These are phyloP conservation scores for Begonia masoniana DNA, from an alignment of 306 rosid species.

Conservation along the genomic window DNA sequence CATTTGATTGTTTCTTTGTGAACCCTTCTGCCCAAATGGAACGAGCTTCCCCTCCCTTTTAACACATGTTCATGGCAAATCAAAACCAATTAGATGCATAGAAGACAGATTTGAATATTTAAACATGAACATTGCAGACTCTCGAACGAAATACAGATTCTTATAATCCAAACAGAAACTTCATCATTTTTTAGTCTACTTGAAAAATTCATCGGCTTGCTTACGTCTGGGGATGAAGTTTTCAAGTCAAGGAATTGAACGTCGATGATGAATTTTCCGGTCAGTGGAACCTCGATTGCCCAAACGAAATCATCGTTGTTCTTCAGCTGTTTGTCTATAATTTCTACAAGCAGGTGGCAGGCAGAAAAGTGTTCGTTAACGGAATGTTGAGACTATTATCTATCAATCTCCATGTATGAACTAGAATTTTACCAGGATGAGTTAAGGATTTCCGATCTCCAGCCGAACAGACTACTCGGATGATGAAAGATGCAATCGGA, in stretches of 20 bases:
- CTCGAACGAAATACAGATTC: not conserved
- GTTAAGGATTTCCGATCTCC: conserved; percentile 65
- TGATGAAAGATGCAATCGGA: conserved; percentile 78
- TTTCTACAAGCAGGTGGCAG: conserved; percentile 30
- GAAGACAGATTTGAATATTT: not conserved
- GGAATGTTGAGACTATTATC: not conserved
- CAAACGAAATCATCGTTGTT: conserved; percentile 84
- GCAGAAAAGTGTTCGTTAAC: not conserved
- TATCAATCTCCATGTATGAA: not conserved
- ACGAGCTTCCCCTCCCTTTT: conserved; percentile 65
- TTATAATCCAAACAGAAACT: not conserved
- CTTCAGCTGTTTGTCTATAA: conserved; percentile 65
- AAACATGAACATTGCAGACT: not conserved
- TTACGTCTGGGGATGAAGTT: conserved; percentile 50
- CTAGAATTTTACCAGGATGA: conserved; percentile 62
- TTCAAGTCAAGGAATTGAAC: conserved; percentile 93
- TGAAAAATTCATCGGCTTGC: conserved; percentile 7
- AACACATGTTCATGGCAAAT: not conserved
- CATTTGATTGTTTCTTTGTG: conserved; percentile 43
- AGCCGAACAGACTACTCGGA: conserved; percentile 59
- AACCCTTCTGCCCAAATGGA: conserved; percentile 73
- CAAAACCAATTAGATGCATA: not conserved
- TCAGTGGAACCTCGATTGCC: conserved; percentile 83
- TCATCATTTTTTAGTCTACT: conserved; percentile 4
- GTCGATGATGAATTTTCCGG: conserved; percentile 91